Base-by-base conservation (phyloP, 805 yeast genomes). In the Myxozyma geophila region DNA sequence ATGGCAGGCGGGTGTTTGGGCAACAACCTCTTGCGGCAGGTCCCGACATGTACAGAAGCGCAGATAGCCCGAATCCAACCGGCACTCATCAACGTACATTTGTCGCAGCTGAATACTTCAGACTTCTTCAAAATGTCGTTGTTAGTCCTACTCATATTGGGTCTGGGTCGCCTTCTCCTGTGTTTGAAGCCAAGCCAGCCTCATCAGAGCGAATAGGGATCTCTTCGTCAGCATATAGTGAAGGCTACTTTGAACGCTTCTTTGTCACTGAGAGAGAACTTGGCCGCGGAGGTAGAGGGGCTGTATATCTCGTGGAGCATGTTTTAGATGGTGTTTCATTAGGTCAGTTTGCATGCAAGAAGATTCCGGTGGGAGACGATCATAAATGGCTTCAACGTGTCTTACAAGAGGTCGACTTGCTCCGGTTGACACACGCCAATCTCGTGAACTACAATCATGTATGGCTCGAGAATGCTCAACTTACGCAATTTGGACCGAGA, bases 401-500 rank as follows among this genome's bases (percentile, higher is more conserved):
- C 5, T 77, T 92, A 55, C 82, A 85, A 62, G 97, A 92, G 73
- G 97, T 92, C 2, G 82, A 87, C 67, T 83, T 92, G 56, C 75
- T 92, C 76, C 55, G 80, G 74, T 60, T 84, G 77, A 57, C 82
- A 73, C 81, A 81, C 67, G 78, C 83, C 51, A 88, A 91, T 73
- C 80, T 92, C 69, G 90, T 92, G 35, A 83, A 88, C 21, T 92
- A 92, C 73, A 91, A 92, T 72, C 97, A 92, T 75, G 97, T 91
- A 33, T 92, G 97, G 97, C 74, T 92, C 39, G 97, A 92, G 72
- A 79, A 87, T 71, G 88, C 83, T 47, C 74, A 78, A 19, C 73
- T 82, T 36, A 78, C 82, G 52, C 78, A 76, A 9, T 85, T 85
- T 73, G 86, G 86, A 57, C 85, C 87, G 41, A 74, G 80, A 70